These are phyloP conservation scores for Mucor plumbeus DNA, from an alignment of 371 early-diverging fungal species.

Conservation along the genomic window DNA sequence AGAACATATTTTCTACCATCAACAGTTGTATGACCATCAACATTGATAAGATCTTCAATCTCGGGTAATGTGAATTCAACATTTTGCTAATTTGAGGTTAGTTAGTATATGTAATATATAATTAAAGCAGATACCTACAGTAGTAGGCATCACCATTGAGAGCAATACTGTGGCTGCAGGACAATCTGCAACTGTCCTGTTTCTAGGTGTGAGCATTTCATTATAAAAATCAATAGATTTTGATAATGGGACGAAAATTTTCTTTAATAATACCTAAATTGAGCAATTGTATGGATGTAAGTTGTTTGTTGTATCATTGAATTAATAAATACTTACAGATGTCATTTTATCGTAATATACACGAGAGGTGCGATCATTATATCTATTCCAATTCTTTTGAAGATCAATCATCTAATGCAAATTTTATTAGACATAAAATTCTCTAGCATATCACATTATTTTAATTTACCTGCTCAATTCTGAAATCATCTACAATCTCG, in stretches of 20 bases:
- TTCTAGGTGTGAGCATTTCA: conserved; percentile 28
- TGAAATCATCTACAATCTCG: conserved; percentile 25
- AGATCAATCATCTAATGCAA: conserved; percentile 13
- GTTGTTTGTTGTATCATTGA: neutral
- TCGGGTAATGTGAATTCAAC: conserved; percentile 20
- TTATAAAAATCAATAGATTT: conserved; percentile 47
- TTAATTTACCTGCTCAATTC: conserved; percentile 26
- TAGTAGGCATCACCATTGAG: conserved; percentile 8
- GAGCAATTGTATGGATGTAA: conserved; percentile 30
- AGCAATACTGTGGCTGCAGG: conserved; percentile 1
- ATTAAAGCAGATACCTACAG: conserved; percentile 5
- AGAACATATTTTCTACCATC: conserved; percentile 20
- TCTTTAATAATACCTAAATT: conserved; percentile 74
- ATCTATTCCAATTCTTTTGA: conserved; percentile 23
- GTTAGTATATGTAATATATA: neutral
- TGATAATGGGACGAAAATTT: conserved; percentile 71
- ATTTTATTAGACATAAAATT: neutral
- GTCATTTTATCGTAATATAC: conserved; percentile 22
- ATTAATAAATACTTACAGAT: conserved; percentile 4
- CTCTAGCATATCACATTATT: neutral
- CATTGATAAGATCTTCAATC: conserved; percentile 12
- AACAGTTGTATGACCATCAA: conserved; percentile 25
- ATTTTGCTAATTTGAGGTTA: neutral
- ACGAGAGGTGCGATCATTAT: conserved; percentile 23
- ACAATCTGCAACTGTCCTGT: conserved; percentile 6